Evolutionary conservation across 306 rosid species (phyloP), one percentile per base, ranked within the genome.

Genomic region (Styphnolobium japonicum): DNA sequence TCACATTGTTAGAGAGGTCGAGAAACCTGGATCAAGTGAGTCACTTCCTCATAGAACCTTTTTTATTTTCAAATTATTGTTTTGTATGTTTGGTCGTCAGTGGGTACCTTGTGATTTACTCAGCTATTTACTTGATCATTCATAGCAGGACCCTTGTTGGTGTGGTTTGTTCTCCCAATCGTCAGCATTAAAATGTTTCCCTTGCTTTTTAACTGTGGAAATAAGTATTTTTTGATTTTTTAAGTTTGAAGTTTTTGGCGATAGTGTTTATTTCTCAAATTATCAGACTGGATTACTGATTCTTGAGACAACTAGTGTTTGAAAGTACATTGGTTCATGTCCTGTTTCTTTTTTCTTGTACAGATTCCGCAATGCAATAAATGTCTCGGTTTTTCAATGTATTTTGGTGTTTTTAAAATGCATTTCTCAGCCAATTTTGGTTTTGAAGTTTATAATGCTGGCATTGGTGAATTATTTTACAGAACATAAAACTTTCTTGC

Each of bases 11-110:
- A 78, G 97, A 57, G 97, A 93, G 67, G 97, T 93, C 4, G 94
- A 93, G 86, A 93, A 93, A 18, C 94, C 97, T 0, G 96, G 97
- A 48, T 93, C 97, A 15, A 90, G 97, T 93, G 42, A 43, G 91
- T 37, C 0, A 0, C 6, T 43, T 16, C 56, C 15, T 64, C 7
- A 40, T 22, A n/a, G 0, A 0, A 12, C 0, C 0, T 51, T 53
- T 36, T 29, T 19, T 22, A 12, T 18, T 16, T 64, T 18, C 33
- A 33, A 43, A 33, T 15, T 11, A 8, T 15, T 60, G 33, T 11
- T 7, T 69, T 58, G 19, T 2, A 6, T 9, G 14, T 40, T 18
- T 11, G 21, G 10, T 27, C 36, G 7, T 34, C 7, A 19, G 18
- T 15, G 3, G 4, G 23, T 16, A 18, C 3, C 2, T 3, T 49